Base-by-base conservation (phyloP, 2,329 filamentous ascomycete species). In the Chaetomiaceae sp. region DNA sequence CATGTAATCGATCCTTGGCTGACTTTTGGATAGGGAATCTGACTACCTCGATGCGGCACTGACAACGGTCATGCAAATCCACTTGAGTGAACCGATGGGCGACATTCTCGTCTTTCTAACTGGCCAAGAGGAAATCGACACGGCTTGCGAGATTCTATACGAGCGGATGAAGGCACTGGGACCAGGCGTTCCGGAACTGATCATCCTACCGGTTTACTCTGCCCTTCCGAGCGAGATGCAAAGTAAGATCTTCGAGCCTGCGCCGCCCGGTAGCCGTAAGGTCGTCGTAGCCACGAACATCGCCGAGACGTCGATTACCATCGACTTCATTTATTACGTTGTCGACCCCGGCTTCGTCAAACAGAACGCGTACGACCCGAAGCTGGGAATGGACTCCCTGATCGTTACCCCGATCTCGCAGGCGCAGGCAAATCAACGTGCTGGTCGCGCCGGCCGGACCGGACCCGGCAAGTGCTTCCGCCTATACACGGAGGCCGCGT, bases 271-370 rank as follows among this genome's bases (percentile, higher is more conserved):
- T 14, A 83, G 81, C 48, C 81, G 93, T 50, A 99, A 99, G 69
- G 90, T 97, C 2, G 89, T 99, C 53, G 95, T 99, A 65, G 93
- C 93, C 2, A 99, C 93, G 31, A 99, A 99, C 62, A 99, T 99
- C 63, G 93, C 93, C 1, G 93, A 99, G 66, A 99, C 93, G 0
- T 96, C 89, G 48, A 93, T 99, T 64, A 99, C 93, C 0, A 97
- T 99, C 58, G 93, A 99, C 65, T 87, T 92, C 43, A 96, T 99
- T 58, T 96, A 92, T 72, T 97, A 95, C 64, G 95, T 99, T 16
- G 85, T 99, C 14, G 93, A 99, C 62, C 91, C 93, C 2, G 93
- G 93, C 2, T 99, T 97, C 60, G 92, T 96, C 55, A 99, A 99
- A 73, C 91, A 97, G 65, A 96, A 93, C 60, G 91, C 89, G 1